Evolutionary conservation across 768 basidiomycete genomes (phyloP).

Genomic region (Obba rivulosa): DNA sequence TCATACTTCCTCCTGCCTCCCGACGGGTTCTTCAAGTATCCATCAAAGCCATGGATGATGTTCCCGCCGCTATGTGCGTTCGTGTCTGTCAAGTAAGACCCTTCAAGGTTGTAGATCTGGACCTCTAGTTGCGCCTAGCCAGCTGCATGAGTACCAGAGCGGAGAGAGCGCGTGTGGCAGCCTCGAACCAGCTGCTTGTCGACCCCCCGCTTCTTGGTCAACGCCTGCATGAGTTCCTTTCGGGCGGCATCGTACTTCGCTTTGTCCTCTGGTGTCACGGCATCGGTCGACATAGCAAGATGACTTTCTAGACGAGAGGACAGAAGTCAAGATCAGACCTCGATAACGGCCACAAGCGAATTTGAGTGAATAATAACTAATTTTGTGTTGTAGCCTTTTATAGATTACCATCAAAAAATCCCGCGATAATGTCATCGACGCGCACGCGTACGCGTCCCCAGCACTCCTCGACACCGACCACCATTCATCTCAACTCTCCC

Average conservation of each 20-base stretch:
- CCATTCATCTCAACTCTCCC: no score
- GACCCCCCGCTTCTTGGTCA: constrained; percentile 66
- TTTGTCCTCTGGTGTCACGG: constrained; percentile 60
- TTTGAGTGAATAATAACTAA: no score
- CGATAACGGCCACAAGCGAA: no score
- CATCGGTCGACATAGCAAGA: constrained; percentile 32
- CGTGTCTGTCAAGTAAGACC: constrained; percentile 72
- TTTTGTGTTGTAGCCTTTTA: no score
- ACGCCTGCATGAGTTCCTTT: constrained; percentile 68
- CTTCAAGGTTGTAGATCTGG: constrained; percentile 75
- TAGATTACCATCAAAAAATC: no score
- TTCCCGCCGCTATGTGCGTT: constrained; percentile 75
- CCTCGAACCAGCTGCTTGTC: constrained; percentile 72
- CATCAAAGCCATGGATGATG: constrained; percentile 84
- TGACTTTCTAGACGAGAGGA: background rate
- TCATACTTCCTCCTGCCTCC: constrained; percentile 67
- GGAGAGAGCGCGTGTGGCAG: background rate
- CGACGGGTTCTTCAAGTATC: constrained; percentile 76
- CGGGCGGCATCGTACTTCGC: constrained; percentile 65
- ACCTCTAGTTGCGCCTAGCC: constrained; percentile 71
- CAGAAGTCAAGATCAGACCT: background rate
- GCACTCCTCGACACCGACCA: no score
- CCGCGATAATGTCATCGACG: no score
- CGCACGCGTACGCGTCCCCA: no score
- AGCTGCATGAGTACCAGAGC: background rate